Base-by-base conservation (phyloP, 2,329 filamentous ascomycete genomes). In the Apiospora aurea region DNA sequence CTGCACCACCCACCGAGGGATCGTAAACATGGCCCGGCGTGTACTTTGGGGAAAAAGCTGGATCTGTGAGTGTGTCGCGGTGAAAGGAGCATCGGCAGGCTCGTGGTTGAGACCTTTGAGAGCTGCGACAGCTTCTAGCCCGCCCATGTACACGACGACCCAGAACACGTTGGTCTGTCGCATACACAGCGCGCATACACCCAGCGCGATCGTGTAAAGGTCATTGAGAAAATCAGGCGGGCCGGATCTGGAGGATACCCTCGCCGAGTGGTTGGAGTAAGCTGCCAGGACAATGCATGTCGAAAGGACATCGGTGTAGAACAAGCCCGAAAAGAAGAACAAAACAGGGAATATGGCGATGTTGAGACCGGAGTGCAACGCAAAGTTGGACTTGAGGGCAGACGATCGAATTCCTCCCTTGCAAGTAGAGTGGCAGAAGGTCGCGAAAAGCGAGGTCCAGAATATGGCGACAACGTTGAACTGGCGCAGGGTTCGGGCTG, bases 151-250 rank as follows among this genome's bases (percentile, higher is more conserved):
- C 0, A 95, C 85, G 0, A 94, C 92, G 0, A 95, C 91, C 96
- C 96, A 99, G 80, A 99, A 97, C 71, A 98, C 93, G 78, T 99
- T 99, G 0, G 96, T 99, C 81, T 99, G 96, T 34, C 96, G 88
- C 85, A 97, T 96, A 2, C 88, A 83, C 26, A 99, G 85, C 0
- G 94, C 87, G 1, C 89, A 74, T 0, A 94, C 74, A 0, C 95
- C 95, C 7, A 92, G 80, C 0, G 86, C 1, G 0, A 94, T 73
- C 0, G 85, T 84, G 14, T 76, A 73, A 0, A 90, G 1, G 68
- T 86, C 85, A 61, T 81, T 87, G 10, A 77, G 4, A 6, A 84
- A 21, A 0, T 82, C 82, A 6, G 29, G 24, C 1, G 38, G 26
- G 1, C 79, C 81, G 8, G 67, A 69, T 14, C 77, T 74, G 44